A percentile compares a stretch with the other conserved stretches of the same genome.
phyloP scores from a whole-genome alignment of 2,329 filamentous ascomycete genomes.

The Nothopassalora personata region DNA sequence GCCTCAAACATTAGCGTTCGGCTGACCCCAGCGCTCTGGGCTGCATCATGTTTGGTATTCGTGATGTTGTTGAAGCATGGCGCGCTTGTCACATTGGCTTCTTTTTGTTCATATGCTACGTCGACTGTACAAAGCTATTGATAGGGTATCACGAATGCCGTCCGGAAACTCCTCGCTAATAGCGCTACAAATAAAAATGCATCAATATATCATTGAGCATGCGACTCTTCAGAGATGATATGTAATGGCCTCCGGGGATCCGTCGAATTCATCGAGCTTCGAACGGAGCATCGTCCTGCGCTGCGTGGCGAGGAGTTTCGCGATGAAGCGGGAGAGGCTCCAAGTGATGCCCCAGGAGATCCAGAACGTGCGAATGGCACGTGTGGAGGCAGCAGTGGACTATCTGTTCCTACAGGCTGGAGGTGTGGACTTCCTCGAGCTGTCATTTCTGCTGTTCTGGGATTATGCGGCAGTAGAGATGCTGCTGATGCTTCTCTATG shows the following conservation, averaged over 20 bases:
- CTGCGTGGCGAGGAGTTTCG: background rate
- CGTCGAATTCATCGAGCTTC: slow-evolving; percentile 9
- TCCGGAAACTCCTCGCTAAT: slow-evolving; percentile 10
- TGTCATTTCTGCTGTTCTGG: slow-evolving; percentile 4
- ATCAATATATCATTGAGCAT: slow-evolving; percentile 4
- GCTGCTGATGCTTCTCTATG: slow-evolving; percentile 2
- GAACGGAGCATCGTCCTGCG: slow-evolving; percentile 7
- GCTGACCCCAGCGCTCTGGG: too few relatives aligned
- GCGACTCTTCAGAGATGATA: slow-evolving; percentile 6
- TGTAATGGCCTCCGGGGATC: slow-evolving; percentile 2
- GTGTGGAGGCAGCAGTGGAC: slow-evolving; percentile 12
- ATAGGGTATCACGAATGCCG: background rate
- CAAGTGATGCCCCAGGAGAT: slow-evolving; percentile 6
- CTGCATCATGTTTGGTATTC: background rate
- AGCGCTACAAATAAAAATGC: slow-evolving; percentile 9
- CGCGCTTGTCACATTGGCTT: background rate
- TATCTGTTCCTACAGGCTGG: slow-evolving; percentile 6
- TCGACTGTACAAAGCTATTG: background rate
- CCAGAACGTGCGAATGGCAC: slow-evolving; percentile 7
- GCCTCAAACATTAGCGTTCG: too few relatives aligned
- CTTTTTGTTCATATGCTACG: background rate
- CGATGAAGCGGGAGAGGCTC: slow-evolving; percentile 1
- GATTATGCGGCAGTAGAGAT: slow-evolving; percentile 4
- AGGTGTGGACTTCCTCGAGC: slow-evolving; percentile 1
- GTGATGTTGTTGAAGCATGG: background rate